Conservation (phyloP, 805 yeast genomes). For the Yamadazyma endophytica region DNA sequence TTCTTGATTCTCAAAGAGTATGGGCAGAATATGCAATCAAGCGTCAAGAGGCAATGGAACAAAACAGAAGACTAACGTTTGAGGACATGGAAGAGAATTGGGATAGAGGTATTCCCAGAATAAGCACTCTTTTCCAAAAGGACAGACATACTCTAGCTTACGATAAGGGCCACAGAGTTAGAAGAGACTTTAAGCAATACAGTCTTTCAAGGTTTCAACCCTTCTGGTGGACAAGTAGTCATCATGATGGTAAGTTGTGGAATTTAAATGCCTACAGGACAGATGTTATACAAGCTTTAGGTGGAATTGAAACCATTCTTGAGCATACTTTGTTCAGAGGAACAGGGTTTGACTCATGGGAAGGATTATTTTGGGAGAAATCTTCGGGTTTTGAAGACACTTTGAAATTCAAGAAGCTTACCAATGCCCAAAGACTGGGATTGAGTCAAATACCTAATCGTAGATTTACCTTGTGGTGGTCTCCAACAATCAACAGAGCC, state of each 20-base stretch:
- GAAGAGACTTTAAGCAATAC: slow-evolving; percentile 74
- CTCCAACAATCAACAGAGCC: slow-evolving; percentile 97
- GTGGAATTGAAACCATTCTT: slow-evolving; percentile 93
- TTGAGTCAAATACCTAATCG: slow-evolving; percentile 96
- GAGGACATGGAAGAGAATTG: slow-evolving; percentile 93
- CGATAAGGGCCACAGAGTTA: slow-evolving; percentile 87
- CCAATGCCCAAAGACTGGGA: slow-evolving; percentile 97
- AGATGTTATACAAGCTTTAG: slow-evolving; percentile 94
- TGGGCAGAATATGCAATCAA: slow-evolving; percentile 97
- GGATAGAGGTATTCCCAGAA: slow-evolving; percentile 97
- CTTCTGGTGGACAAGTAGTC: slow-evolving; percentile 93
- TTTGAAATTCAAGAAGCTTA: slow-evolving; percentile 86
- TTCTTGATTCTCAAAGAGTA: slow-evolving; percentile 87
- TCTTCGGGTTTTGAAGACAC: slow-evolving; percentile 97
- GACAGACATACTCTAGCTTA: slow-evolving; percentile 92
- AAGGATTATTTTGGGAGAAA: slow-evolving; percentile 97
- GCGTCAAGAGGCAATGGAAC: slow-evolving; percentile 79
- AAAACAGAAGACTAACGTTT: slow-evolving; percentile 78
- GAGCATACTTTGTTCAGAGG: slow-evolving; percentile 95
- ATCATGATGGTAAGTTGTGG: slow-evolving; percentile 97
- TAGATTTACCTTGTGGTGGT: slow-evolving; percentile 98
- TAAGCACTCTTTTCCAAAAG: slow-evolving; percentile 90
- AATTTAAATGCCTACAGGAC: slow-evolving; percentile 87
- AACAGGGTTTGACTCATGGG: slow-evolving; percentile 98
- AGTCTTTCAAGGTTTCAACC: slow-evolving; percentile 74